phyloP scores from a whole-genome alignment of 176 grass and related monocot genomes.

The Oryza nivara region DNA sequence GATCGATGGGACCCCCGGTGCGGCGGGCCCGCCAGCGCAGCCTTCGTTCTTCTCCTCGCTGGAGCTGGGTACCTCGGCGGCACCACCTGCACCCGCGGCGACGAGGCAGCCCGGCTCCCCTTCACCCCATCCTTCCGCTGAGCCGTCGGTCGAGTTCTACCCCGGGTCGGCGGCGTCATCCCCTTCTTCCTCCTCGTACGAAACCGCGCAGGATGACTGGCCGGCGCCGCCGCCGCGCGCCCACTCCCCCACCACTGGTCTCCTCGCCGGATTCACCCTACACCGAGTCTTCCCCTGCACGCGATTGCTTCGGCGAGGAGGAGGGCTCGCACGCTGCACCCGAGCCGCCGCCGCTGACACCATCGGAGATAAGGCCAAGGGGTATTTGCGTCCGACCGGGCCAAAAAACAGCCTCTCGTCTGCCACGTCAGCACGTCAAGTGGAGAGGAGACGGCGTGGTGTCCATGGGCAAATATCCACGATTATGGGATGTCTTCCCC shows the following conservation, averaged over 20 bases:
- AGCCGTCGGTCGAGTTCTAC: not conserved
- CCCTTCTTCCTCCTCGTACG: constrained; percentile 17
- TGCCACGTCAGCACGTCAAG: too few species aligned
- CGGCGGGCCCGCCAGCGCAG: not conserved
- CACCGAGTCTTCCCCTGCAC: not conserved
- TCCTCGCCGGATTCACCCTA: not conserved
- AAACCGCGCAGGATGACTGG: constrained; percentile 28
- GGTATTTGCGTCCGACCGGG: too few species aligned
- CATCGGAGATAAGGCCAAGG: not conserved
- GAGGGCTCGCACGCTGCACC: not conserved
- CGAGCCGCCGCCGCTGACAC: not conserved
- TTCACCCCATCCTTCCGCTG: not conserved
- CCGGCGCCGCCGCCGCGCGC: not conserved
- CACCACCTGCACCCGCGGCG: not conserved
- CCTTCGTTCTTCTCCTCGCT: constrained; percentile 1
- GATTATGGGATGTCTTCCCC: too few species aligned
- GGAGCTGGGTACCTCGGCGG: not conserved
- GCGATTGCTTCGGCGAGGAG: constrained; percentile 11
- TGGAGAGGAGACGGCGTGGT: too few species aligned
- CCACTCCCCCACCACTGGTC: not conserved
- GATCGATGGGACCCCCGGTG: not conserved
- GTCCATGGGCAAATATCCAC: too few species aligned
- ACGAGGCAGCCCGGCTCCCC: not conserved
- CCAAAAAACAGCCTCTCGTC: too few species aligned
- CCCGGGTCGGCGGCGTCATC: not conserved